Percentiles rank a stretch among this genome's conserved stretches.
These are phyloP conservation scores for Capsella bursapastoris DNA, from an alignment of 345 rosid species.

Conservation along the genomic window DNA sequence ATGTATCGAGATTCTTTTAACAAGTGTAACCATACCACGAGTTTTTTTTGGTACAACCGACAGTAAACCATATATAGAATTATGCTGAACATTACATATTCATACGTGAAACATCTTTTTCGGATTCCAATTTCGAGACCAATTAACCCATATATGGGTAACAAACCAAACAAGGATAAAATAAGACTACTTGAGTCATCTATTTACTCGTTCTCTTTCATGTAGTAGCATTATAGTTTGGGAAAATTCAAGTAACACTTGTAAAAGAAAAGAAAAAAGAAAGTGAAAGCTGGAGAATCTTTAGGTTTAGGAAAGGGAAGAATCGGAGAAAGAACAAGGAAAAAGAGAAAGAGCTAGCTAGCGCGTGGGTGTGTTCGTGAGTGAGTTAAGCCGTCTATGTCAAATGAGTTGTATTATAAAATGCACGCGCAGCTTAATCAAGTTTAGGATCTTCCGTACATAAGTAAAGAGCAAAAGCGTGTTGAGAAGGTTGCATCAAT, in stretches of 20 bases:
- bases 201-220: neutral
- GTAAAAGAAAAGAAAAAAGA: neutral
- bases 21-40: neutral
- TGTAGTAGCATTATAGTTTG: neutral
- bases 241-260: neutral
- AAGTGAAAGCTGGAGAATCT: constrained; percentile 11
- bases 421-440: constrained; percentile 26
- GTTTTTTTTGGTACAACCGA: neutral
- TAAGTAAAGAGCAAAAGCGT: constrained; percentile 40
- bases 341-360: constrained; percentile 13
- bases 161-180: neutral
- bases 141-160: neutral
- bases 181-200: neutral
- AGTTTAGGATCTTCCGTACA: constrained; percentile 41
- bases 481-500: constrained; percentile 38
- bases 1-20: neutral
- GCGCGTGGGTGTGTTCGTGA: neutral
- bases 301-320: constrained; percentile 20
- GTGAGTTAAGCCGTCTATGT: constrained; percentile 30
- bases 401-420: constrained; percentile 15
- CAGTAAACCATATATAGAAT: neutral
- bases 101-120: neutral
- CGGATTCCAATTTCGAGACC: neutral
- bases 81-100: neutral
- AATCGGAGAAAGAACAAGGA: constrained; percentile 20